Conservation (phyloP, 495 filamentous ascomycete species). For the Aspergillus indologenus region DNA sequence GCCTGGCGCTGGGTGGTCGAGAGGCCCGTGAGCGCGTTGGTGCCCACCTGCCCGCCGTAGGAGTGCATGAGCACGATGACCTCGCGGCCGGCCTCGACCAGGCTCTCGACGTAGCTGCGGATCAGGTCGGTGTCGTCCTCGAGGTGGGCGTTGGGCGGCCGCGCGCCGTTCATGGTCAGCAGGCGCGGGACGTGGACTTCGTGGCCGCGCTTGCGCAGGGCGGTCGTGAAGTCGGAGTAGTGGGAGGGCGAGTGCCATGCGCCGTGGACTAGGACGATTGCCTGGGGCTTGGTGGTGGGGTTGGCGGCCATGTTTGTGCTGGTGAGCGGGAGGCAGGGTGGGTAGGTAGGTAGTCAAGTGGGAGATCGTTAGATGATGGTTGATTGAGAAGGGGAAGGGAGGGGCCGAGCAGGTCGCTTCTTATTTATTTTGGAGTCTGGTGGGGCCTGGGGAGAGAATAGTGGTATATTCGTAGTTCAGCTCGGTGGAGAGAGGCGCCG, state of each 20-base stretch:
- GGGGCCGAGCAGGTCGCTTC: no score
- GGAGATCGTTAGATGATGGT: background rate
- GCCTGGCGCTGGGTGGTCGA: background rate
- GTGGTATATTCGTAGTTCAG: no score
- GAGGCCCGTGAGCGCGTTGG: constrained; percentile 11
- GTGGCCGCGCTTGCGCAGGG: background rate
- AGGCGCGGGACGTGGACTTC: constrained; percentile 12
- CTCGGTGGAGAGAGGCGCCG: no score
- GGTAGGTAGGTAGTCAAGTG: background rate
- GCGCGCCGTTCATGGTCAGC: constrained; percentile 6
- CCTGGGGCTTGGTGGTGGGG: background rate
- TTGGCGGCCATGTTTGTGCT: background rate
- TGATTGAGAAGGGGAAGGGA: no score
- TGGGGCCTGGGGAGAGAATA: no score
- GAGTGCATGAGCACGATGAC: constrained; percentile 12
- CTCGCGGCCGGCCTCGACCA: constrained; percentile 7
- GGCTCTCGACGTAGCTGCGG: constrained; percentile 5
- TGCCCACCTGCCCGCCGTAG: constrained; percentile 14
- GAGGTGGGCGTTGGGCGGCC: constrained; percentile 12
- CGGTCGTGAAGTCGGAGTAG: background rate
- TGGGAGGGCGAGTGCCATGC: constrained; percentile 10
- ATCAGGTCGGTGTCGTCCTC: constrained; percentile 7
- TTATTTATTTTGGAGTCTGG: no score
- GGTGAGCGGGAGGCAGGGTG: background rate
- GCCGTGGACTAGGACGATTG: constrained; percentile 12